Conservation (phyloP, 1,284 basidiomycete genomes). For the Sanghuangporus weigelae region DNA sequence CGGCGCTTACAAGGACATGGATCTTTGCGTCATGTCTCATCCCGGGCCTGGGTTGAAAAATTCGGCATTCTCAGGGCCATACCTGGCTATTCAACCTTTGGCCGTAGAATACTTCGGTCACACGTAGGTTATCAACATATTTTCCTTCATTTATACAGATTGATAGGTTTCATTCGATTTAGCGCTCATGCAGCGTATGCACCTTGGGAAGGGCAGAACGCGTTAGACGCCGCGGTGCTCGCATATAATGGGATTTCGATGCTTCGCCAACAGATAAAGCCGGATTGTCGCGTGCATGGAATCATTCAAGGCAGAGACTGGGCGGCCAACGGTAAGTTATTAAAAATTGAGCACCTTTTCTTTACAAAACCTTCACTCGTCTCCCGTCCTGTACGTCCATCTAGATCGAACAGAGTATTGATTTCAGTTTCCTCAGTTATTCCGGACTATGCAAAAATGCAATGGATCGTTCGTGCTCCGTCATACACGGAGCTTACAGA, state of each 20-base stretch:
- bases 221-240: slow-evolving; percentile 42
- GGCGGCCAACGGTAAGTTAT: slow-evolving; percentile 48
- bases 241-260: slow-evolving; percentile 46
- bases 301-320: slow-evolving; percentile 60
- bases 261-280: slow-evolving; percentile 67
- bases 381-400: background rate
- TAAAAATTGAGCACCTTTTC: too few species aligned
- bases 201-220: slow-evolving; percentile 44
- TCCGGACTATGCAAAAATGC: slow-evolving; percentile 70
- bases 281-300: slow-evolving; percentile 60
- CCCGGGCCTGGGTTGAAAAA: slow-evolving; percentile 23
- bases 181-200: slow-evolving; percentile 31
- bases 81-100: slow-evolving; percentile 26
- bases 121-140: slow-evolving; percentile 17
- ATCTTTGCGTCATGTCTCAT: slow-evolving; percentile 34
- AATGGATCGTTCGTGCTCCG: slow-evolving; percentile 70
- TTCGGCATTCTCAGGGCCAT: slow-evolving; percentile 20
- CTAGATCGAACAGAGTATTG: background rate
- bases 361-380: too few species aligned
- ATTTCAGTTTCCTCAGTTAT: slow-evolving; percentile 48
- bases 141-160: background rate
- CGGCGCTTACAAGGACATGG: slow-evolving; percentile 38
- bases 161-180: background rate
- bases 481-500: slow-evolving; percentile 51
- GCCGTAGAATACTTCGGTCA: slow-evolving; percentile 25